Evolutionary conservation across 805 yeast species (phyloP), one percentile per base, ranked within the genome.

Genomic region (Vanderwaltozyma tropicalis): DNA sequence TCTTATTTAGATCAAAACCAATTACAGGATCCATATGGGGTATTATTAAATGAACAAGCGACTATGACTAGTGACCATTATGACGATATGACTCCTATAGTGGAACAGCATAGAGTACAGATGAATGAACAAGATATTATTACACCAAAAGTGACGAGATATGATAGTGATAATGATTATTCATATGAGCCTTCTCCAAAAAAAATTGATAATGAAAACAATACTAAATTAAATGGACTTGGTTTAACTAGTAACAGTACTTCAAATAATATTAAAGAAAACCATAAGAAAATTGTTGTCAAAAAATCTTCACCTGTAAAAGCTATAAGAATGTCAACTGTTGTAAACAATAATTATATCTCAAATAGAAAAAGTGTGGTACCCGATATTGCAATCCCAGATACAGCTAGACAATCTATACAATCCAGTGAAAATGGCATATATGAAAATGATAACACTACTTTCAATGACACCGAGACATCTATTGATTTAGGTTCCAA

Each of bases 281-380:
- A 6, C 16, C 12, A 15, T 12, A 11, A 5, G 24, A 21, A 21
- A 12, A n/a, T n/a, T n/a, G n/a, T n/a, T n/a, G n/a, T n/a, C n/a
- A 28, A 15, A 4, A 40, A 30, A 31, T 32, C 38, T 15, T 46
- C 52, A 1, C 50, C 53, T 7, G 40, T 40, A 6, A 44, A 39
- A 28, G 52, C 53, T 1, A 48, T 50, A 8, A 40, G 53, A 29
- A 43, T 49, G 1, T 50, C 55, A 12, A 45, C 8, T 10, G 5
- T 24, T 13, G 21, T 11, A 31, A 24, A 25, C 4, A 30, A 29
- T 22, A 5, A 20, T 21, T 27, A 35, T 24, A 29, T 8, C 19
- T n/a, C 11, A 4, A 39, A 29, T 6, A n/a, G 14, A 8, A 11
- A 7, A 10, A 24, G 13, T 11, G 12, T 24, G 4, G 13, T 24